Evolutionary conservation across 2,329 filamentous ascomycete species (phyloP), one percentile per base, ranked within the genome.

Genomic region (Sphaerostilbella broomeana): DNA sequence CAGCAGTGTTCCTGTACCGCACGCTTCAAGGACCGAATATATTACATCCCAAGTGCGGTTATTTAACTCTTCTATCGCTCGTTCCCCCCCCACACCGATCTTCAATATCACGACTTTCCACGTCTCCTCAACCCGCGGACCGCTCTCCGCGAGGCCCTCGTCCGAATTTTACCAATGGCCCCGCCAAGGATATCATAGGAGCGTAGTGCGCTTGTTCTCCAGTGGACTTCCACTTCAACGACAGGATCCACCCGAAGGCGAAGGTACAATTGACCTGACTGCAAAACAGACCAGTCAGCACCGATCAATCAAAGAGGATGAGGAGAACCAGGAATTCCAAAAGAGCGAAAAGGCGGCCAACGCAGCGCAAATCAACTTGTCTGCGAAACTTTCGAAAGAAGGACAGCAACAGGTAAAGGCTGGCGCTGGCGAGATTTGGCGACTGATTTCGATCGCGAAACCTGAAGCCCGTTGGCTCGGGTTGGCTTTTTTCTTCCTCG

Each of bases 321-420:
- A 56, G 21, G 63, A 73, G 32, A 57, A 63, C 40, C 48, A 62
- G 20, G 63, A 66, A 12, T 75, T 77, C 31, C 68, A 77, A 38
- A 75, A 81, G 51, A 89, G 86, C 43, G 90, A 94, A 58, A 90
- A 83, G 61, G 92, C 89, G 22, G 77, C 81, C 10, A 81, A 87
- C 54, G 92, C 89, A 9, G 84, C 89, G 3, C 84, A 97, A 56
- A 73, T 98, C 51, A 94, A 98, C 58, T 69, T 97, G 52, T 81
- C 82, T 47, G 92, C 92, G 11, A 86, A 85, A 49, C 69, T 98
- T 35, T 87, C 85, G 31, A 95, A 89, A 58, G 86, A 94, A 48
- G 83, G 85, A 15, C 79, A 79, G 51, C 59, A 64, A 6, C 59
- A 67, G 30, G 66, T 68, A 15, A 70, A 67, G 44, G 78, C 84